Conservation (phyloP, 225 moss, liverwort and hornwort genomes). For the Anthoceros angustus region DNA sequence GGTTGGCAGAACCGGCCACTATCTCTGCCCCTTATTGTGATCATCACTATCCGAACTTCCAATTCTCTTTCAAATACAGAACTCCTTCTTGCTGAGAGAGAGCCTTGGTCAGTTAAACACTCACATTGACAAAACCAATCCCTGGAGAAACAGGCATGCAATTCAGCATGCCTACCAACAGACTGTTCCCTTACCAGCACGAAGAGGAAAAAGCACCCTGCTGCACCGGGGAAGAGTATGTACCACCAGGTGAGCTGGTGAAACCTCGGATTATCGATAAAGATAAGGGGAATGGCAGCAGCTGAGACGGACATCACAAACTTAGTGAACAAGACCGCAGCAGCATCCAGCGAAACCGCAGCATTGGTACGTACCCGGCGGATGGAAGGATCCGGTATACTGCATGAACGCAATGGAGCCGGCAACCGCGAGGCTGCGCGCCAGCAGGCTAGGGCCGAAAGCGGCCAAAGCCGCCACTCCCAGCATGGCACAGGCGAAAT, state of each 20-base stretch:
- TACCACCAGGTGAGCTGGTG: conserved; percentile 27
- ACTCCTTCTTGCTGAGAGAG: conserved; percentile 28
- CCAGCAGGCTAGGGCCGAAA: conserved; percentile 30
- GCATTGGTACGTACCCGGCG: conserved; percentile 17
- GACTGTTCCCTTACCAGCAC: conserved; percentile 18
- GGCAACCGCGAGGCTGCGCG: conserved; percentile 23
- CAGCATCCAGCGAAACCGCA: no score
- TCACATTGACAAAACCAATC: background rate
- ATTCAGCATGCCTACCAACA: background rate
- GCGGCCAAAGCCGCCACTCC: conserved; percentile 25
- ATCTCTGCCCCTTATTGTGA: no score
- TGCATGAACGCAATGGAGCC: conserved; percentile 37
- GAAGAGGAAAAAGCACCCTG: conserved; percentile 25
- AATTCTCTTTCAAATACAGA: conserved; percentile 18
- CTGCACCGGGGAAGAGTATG: conserved; percentile 20
- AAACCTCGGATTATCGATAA: conserved; percentile 20
- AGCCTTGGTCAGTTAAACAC: background rate
- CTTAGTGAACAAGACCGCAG: background rate
- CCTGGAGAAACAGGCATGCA: background rate
- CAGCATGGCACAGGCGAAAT: conserved; percentile 30
- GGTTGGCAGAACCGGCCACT: no score
- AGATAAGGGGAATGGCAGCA: conserved; percentile 23
- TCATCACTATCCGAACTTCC: conserved; percentile 14
- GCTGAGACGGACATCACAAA: conserved; percentile 11
- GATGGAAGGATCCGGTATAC: conserved; percentile 33